Evolutionary conservation across 73 alveolate genomes (phyloP).

Genomic region (Halteria grandinella): DNA sequence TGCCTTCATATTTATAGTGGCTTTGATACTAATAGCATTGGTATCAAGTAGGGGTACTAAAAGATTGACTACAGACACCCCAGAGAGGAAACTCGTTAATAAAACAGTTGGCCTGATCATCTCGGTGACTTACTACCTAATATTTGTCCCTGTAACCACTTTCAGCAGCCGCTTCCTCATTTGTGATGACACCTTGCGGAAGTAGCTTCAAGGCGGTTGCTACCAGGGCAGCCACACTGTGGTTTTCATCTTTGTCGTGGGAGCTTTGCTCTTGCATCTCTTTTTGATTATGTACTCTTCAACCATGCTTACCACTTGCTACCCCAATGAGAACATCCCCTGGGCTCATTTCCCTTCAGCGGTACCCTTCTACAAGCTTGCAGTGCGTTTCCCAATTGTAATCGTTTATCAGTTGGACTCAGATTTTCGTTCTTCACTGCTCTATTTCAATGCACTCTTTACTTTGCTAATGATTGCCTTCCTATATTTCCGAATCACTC

Average conservation of each 20-base stretch:
- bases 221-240: conserved; percentile 1
- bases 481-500: conserved; percentile 4
- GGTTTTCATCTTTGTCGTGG: neutral
- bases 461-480: neutral
- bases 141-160: too few relatives aligned
- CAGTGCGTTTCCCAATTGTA: neutral
- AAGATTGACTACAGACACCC: neutral
- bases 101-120: conserved; percentile 17
- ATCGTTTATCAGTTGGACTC: conserved; percentile 20
- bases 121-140: neutral
- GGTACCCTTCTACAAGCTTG: neutral
- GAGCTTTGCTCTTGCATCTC: neutral
- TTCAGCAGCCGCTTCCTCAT: neutral
- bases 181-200: neutral
- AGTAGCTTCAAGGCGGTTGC: neutral
- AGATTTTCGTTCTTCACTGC: neutral
- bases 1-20: neutral
- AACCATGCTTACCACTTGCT: conserved; percentile 25
- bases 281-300: neutral
- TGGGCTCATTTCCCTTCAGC: conserved; percentile 48
- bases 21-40: neutral
- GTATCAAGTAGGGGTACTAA: conserved; percentile 22
- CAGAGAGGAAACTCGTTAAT: conserved; percentile 7
- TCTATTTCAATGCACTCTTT: conserved; percentile 23
- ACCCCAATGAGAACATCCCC: conserved; percentile 42